These are phyloP conservation scores for Diplodia corticola DNA, from an alignment of 2,329 filamentous ascomycete genomes.

Conservation along the genomic window DNA sequence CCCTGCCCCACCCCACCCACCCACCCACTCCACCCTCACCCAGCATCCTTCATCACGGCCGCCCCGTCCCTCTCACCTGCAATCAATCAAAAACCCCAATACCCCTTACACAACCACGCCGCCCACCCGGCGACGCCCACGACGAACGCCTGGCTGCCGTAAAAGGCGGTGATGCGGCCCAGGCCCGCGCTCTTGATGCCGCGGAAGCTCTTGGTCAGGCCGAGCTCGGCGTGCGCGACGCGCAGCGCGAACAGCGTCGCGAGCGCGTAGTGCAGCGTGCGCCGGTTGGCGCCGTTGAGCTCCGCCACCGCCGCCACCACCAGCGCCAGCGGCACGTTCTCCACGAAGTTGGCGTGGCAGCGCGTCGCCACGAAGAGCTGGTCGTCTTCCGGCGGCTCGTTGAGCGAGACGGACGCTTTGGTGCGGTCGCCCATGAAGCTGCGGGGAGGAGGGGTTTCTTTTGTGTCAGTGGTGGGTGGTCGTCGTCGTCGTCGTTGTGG, in stretches of 20 bases:
- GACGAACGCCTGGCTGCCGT: constrained; percentile 36
- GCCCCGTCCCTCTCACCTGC: background rate
- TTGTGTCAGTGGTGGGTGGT: background rate
- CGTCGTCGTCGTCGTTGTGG: background rate
- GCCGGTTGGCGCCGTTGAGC: constrained; percentile 46
- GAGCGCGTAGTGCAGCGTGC: constrained; percentile 41
- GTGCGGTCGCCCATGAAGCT: constrained; percentile 33
- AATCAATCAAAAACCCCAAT: constrained; percentile 27
- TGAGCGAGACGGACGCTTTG: background rate
- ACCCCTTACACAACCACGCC: constrained; percentile 36
- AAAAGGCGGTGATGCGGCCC: constrained; percentile 34
- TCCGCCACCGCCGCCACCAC: constrained; percentile 44
- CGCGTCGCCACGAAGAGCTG: constrained; percentile 40
- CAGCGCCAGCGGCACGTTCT: constrained; percentile 47
- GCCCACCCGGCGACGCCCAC: constrained; percentile 34
- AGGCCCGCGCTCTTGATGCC: constrained; percentile 28
- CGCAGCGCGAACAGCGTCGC: constrained; percentile 42
- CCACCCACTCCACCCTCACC: background rate
- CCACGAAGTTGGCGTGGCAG: constrained; percentile 45
- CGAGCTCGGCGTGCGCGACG: constrained; percentile 44
- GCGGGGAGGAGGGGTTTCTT: too few relatives aligned
- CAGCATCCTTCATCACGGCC: too few relatives aligned
- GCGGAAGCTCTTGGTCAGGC: constrained; percentile 30
- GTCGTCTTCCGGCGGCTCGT: background rate
- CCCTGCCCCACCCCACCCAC: background rate